These are phyloP conservation scores for Ustilago curta DNA, from an alignment of 1,284 basidiomycete genomes.

Conservation along the genomic window DNA sequence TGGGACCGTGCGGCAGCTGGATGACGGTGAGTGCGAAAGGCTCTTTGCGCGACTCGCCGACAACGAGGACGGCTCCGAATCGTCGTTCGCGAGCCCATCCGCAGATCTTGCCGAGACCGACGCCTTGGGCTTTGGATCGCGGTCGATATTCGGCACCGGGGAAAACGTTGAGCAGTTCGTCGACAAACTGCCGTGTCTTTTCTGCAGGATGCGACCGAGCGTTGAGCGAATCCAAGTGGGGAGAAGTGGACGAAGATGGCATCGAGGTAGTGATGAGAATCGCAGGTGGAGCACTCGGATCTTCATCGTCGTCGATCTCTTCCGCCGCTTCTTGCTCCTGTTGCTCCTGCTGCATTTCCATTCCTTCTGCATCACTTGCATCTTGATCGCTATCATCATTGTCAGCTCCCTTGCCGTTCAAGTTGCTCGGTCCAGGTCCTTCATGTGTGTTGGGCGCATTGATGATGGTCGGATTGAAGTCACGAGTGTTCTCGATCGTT, in stretches of 20 bases:
- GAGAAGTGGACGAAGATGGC: constrained; percentile 63
- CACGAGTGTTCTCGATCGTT: constrained; percentile 92
- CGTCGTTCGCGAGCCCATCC: constrained; percentile 90
- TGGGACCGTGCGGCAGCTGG: constrained; percentile 90
- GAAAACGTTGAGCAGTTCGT: constrained; percentile 89
- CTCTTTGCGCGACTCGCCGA: constrained; percentile 84
- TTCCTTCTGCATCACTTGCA: constrained; percentile 48
- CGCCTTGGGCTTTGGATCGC: constrained; percentile 90
- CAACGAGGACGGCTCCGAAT: constrained; percentile 88
- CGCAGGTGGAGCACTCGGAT: constrained; percentile 60
- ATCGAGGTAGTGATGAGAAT: constrained; percentile 66
- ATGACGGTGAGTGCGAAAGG: constrained; percentile 91
- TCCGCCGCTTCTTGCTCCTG: constrained; percentile 64
- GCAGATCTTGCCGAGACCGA: constrained; percentile 91
- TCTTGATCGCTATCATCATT: constrained; percentile 9
- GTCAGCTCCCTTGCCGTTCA: constrained; percentile 6
- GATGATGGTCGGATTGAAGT: constrained; percentile 84
- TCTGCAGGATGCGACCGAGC: constrained; percentile 74
- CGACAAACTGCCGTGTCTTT: constrained; percentile 73
- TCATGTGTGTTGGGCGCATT: constrained; percentile 66
- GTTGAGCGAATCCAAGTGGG: constrained; percentile 70
- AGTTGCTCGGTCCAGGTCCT: constrained; percentile 70
- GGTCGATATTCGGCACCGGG: constrained; percentile 94
- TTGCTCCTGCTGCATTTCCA: constrained; percentile 34
- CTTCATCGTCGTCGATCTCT: constrained; percentile 52